Percentiles rank a stretch among this genome's conserved stretches.
These are phyloP conservation scores for Metschnikowia lochheadii DNA, from an alignment of 805 yeast genomes.

Conservation along the genomic window DNA sequence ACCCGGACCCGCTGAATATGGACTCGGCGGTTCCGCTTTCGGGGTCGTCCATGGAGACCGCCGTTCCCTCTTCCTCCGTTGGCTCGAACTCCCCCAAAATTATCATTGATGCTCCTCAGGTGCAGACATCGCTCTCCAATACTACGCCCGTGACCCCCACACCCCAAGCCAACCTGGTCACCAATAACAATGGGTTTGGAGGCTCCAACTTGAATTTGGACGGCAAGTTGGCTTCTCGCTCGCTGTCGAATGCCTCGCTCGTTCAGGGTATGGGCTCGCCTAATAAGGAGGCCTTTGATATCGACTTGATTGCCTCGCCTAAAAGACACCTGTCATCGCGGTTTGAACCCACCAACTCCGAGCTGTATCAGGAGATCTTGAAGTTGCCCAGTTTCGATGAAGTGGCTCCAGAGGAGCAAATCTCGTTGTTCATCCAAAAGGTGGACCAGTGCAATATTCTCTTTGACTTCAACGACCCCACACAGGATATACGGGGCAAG, in stretches of 20 bases:
- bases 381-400: conserved; percentile 86
- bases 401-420: conserved; percentile 73
- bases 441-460: conserved; percentile 92
- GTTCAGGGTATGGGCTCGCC: conserved; percentile 56
- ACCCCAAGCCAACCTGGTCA: conserved; percentile 2
- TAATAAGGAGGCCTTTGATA: conserved; percentile 61
- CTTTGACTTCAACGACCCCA: conserved; percentile 92
- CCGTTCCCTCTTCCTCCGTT: conserved; percentile 12
- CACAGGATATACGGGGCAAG: conserved; percentile 86
- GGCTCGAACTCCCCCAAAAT: conserved; percentile 14
- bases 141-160: conserved; percentile 19
- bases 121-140: conserved; percentile 12
- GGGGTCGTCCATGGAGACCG: background rate
- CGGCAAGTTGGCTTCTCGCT: conserved; percentile 15
- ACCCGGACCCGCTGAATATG: conserved; percentile 5
- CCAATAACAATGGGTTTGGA: background rate
- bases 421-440: conserved; percentile 76
- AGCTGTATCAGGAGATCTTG: conserved; percentile 45
- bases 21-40: background rate
- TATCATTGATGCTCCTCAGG: conserved; percentile 17
- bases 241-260: conserved; percentile 37
- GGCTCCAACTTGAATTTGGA: conserved; percentile 9
- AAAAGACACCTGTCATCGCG: conserved; percentile 90
- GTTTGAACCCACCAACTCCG: conserved; percentile 66
- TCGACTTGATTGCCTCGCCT: conserved; percentile 75